Evolutionary conservation across 2,329 filamentous ascomycete genomes (phyloP).

Genomic region (Xylaria sp.): DNA sequence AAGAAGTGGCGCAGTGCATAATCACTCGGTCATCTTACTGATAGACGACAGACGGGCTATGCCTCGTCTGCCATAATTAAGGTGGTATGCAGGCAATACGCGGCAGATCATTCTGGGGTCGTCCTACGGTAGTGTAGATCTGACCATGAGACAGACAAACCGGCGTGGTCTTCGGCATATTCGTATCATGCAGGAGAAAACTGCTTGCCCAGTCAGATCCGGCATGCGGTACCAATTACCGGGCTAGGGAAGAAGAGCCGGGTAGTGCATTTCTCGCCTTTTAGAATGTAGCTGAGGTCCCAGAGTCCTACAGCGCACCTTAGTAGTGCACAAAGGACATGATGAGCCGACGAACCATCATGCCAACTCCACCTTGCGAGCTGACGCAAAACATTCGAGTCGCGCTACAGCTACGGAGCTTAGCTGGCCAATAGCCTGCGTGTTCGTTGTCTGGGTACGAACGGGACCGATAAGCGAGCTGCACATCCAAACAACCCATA

Average conservation of each 20-base stretch:
- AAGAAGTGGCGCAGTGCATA: conserved; percentile 26
- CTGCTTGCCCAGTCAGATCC: conserved; percentile 19
- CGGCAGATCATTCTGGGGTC: conserved; percentile 30
- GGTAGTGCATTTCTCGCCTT: conserved; percentile 31
- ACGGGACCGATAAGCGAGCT: conserved; percentile 38
- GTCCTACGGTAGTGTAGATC: conserved; percentile 26
- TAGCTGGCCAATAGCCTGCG: conserved; percentile 24
- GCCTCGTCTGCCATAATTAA: conserved; percentile 26
- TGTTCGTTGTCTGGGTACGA: conserved; percentile 20
- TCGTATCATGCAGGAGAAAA: conserved; percentile 33
- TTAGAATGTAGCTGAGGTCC: conserved; percentile 11
- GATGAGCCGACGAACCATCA: conserved; percentile 9
- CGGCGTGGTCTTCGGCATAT: conserved; percentile 26
- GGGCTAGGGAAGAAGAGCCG: conserved; percentile 36
- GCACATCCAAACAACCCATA: conserved; percentile 29
- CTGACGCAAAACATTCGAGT: conserved; percentile 33
- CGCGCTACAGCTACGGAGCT: conserved; percentile 23
- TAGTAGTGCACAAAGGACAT: conserved; percentile 1
- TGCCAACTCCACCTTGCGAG: conserved; percentile 23
- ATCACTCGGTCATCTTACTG: conserved; percentile 21
- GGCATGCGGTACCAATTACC: conserved; percentile 20
- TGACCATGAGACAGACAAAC: conserved; percentile 34
- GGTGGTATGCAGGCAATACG: conserved; percentile 31
- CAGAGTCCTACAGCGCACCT: conserved; percentile 12
- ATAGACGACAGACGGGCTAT: conserved; percentile 7